phyloP scores from a whole-genome alignment of 306 rosid genomes.

The Dryas alaskensis region DNA sequence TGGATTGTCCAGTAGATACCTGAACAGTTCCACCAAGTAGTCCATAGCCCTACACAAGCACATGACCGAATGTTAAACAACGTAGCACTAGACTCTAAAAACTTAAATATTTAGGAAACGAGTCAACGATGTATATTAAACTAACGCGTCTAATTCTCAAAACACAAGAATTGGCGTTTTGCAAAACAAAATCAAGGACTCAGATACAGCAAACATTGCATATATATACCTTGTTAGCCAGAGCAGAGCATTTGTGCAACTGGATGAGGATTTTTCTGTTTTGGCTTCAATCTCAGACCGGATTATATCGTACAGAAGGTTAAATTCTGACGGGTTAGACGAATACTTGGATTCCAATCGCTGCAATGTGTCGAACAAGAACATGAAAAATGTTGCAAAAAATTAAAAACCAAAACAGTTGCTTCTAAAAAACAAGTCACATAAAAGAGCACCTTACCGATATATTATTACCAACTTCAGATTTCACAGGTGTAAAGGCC shows the following conservation, averaged over 20 bases:
- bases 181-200: neutral
- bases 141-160: neutral
- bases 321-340: constrained; percentile 49
- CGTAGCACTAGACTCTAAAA: no score
- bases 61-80: no score
- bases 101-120: no score
- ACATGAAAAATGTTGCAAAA: neutral
- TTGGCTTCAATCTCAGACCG: constrained; percentile 59
- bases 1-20: constrained; percentile 46
- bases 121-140: no score
- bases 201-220: neutral
- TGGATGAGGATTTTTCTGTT: constrained; percentile 60
- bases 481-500: constrained; percentile 54
- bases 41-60: constrained; percentile 57
- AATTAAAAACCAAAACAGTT: neutral
- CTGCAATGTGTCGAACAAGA: constrained; percentile 30
- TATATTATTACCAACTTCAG: constrained; percentile 60
- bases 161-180: neutral
- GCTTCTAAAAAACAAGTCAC: neutral
- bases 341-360: constrained; percentile 59
- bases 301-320: constrained; percentile 52
- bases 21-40: constrained; percentile 68
- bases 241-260: constrained; percentile 76
- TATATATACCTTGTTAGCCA: constrained; percentile 62
- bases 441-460: constrained; percentile 34